Evolutionary conservation across 2,329 filamentous ascomycete genomes (phyloP), one percentile per base, ranked within the genome.

Genomic region (Aspergillus sp.): DNA sequence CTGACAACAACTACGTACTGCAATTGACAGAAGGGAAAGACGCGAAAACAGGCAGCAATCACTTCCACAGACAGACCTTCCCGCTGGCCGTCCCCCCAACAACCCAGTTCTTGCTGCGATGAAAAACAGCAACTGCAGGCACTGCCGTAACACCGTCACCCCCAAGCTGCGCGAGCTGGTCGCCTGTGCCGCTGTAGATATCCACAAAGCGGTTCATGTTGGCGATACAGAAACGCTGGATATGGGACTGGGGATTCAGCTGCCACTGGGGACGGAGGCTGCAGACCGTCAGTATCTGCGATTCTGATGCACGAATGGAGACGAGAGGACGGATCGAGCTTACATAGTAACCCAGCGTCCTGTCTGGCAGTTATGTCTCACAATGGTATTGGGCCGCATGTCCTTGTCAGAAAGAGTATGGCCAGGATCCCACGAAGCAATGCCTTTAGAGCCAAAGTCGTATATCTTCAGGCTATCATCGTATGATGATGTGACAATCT

Each of bases 201-300:
- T 98, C 91, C 1, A 96, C 85, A 48, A 95, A 96, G 1, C 91
- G 77, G 53, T 93, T 94, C 91, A 96, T 96, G 47, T 96, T 98
- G 1, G 85, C 91, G 36, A 98, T 89, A 15, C 78, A 83, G 48
- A 98, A 86, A 40, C 89, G 86, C 42, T 93, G 80, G 4, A 93
- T 77, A 5, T 80, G 79, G 37, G 91, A 85, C 20, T 71, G 64
- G 0, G 91, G 89, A 28, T 74, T 71, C 19, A 74, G 68, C 57
- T 98, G 91, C 91, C 91, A 98, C 48, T 94, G 86, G 56, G 91
- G 72, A 71, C 93, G 53, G 70, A 82, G 64, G 47, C 74, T 78
- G 57, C 30, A 20, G 8, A 27, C 26, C 29, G 26, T 39, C 30
- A 40, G 39, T 29, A 30, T 14, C 28, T 13, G 7, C 6, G 11